Conservation (phyloP, 2,329 filamentous ascomycete species). For the Trichoderma brevicompactum region DNA sequence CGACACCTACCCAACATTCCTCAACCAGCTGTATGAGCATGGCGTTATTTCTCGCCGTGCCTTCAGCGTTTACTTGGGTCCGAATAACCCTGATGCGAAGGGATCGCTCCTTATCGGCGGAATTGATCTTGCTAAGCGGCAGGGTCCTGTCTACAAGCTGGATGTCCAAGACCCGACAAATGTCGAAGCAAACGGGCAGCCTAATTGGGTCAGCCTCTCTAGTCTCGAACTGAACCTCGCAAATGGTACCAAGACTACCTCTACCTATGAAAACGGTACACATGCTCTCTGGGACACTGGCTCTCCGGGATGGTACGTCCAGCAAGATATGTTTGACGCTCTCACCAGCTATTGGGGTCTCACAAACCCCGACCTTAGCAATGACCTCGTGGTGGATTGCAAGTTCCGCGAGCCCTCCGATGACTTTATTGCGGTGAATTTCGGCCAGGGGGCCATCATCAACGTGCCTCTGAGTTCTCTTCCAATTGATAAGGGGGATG, state of each 20-base stretch:
- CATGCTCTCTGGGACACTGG: conserved; percentile 27
- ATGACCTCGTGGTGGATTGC: conserved; percentile 28
- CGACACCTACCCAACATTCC: conserved; percentile 20
- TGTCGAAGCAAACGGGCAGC: conserved; percentile 5
- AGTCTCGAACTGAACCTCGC: conserved; percentile 17
- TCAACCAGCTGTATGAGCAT: conserved; percentile 26
- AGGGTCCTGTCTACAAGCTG: conserved; percentile 23
- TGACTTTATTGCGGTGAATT: conserved; percentile 15
- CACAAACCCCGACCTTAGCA: conserved; percentile 6
- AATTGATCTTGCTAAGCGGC: conserved; percentile 28
- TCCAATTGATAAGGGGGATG: conserved; percentile 8
- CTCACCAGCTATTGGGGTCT: conserved; percentile 28
- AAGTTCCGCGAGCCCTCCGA: conserved; percentile 12
- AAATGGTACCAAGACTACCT: conserved; percentile 6
- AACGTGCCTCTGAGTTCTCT: conserved; percentile 26
- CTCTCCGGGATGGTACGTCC: conserved; percentile 26
- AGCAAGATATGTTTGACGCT: conserved; percentile 20
- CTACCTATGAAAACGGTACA: conserved; percentile 23
- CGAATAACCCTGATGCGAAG: conserved; percentile 18
- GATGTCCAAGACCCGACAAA: conserved; percentile 21
- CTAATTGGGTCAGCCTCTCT: conserved; percentile 21
- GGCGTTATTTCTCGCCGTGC: conserved; percentile 27
- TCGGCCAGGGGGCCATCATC: conserved; percentile 18
- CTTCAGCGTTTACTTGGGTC: conserved; percentile 30
- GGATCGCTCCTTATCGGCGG: conserved; percentile 28